Percentiles rank a stretch among this genome's conserved stretches.
phyloP scores from a whole-genome alignment of 495 filamentous ascomycete species.

The Tirmania nivea region DNA sequence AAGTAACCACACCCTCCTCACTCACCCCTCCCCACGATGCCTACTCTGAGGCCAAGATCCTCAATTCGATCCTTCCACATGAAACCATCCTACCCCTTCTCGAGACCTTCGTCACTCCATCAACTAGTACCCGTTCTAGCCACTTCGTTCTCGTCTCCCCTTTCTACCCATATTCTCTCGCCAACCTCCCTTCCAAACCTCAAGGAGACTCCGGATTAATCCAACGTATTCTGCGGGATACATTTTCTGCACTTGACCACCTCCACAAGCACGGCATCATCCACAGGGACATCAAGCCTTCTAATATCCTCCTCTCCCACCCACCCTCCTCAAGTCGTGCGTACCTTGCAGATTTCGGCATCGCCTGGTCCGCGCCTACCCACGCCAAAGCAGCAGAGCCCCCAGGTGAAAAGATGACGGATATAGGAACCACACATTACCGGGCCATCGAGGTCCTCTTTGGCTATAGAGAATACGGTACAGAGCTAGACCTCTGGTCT shows the following conservation, averaged over 20 bases:
- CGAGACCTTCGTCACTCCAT: slow-evolving; percentile 35
- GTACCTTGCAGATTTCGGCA: slow-evolving; percentile 76
- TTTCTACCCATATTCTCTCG: slow-evolving; percentile 52
- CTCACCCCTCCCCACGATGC: slow-evolving; percentile 63
- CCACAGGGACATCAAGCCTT: slow-evolving; percentile 85
- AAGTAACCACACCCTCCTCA: slow-evolving; percentile 56
- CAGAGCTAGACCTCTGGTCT: slow-evolving; percentile 69
- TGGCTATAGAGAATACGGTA: slow-evolving; percentile 48
- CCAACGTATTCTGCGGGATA: neutral
- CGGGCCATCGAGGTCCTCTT: slow-evolving; percentile 81
- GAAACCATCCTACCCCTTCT: slow-evolving; percentile 41
- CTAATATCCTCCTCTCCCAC: slow-evolving; percentile 57
- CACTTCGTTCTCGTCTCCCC: slow-evolving; percentile 63
- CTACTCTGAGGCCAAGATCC: slow-evolving; percentile 50
- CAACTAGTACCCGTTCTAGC: slow-evolving; percentile 31
- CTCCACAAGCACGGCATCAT: slow-evolving; percentile 57
- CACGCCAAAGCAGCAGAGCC: slow-evolving; percentile 39
- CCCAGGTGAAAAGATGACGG: slow-evolving; percentile 50
- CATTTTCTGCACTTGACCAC: slow-evolving; percentile 35
- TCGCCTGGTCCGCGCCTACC: slow-evolving; percentile 46
- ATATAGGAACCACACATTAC: slow-evolving; percentile 84
- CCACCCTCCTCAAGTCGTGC: slow-evolving; percentile 31
- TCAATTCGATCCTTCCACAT: slow-evolving; percentile 28
- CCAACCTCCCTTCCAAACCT: slow-evolving; percentile 31
- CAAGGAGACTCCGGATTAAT: neutral